phyloP scores from a whole-genome alignment of 2,329 filamentous ascomycete genomes.

The Aureobasidium sp. region DNA sequence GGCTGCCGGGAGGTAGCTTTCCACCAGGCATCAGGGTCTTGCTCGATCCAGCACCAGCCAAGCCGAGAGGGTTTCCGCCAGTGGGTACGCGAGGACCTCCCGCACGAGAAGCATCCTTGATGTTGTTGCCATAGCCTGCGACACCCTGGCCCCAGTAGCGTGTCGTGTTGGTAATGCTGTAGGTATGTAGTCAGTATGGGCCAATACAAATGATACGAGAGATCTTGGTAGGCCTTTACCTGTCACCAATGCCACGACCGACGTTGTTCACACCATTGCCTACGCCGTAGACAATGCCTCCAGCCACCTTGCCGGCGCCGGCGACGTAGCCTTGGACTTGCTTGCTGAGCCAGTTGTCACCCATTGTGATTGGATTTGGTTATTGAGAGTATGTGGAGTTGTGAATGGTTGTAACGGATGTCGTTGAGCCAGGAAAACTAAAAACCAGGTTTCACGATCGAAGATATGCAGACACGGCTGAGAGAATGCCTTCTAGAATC shows the following conservation, averaged over 20 bases:
- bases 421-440: not conserved
- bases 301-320: constrained; percentile 37
- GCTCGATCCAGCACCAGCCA: constrained; percentile 28
- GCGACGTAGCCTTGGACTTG: constrained; percentile 36
- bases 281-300: constrained; percentile 35
- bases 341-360: constrained; percentile 39
- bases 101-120: constrained; percentile 41
- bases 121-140: constrained; percentile 41
- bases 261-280: constrained; percentile 41
- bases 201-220: not conserved
- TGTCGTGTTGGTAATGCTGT: constrained; percentile 37
- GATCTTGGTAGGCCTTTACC: constrained; percentile 21
- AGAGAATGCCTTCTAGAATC: constrained; percentile 4
- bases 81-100: constrained; percentile 36
- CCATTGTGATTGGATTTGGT: not conserved
- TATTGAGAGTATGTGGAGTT: not conserved
- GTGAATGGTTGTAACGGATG: not conserved
- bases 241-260: constrained; percentile 36
- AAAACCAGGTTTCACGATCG: not conserved
- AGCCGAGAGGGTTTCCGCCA: constrained; percentile 38
- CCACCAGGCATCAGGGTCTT: constrained; percentile 22
- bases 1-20: constrained; percentile 14
- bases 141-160: constrained; percentile 41
- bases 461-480: not conserved
- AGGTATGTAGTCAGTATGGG: not conserved